Conservation (phyloP, 306 rosid genomes). For the Vigna mungo region DNA sequence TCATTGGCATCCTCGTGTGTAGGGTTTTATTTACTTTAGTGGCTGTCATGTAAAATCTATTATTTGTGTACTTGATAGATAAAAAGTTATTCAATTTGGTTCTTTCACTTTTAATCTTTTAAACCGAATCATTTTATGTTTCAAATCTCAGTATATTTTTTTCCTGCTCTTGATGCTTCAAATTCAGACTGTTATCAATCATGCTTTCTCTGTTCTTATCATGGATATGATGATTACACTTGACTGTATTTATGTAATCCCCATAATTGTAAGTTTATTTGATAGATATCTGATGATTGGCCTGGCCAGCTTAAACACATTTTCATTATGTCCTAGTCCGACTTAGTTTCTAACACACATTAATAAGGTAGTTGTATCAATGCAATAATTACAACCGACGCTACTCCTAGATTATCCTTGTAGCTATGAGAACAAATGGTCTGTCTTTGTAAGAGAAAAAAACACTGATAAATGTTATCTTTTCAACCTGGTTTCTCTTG, state of each 20-base stretch:
- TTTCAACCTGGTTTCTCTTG: slow-evolving; percentile 24
- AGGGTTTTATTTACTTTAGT: slow-evolving; percentile 24
- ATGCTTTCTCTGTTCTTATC: neutral
- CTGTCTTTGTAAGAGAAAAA: slow-evolving; percentile 7
- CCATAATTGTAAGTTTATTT: slow-evolving; percentile 1
- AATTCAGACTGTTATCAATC: slow-evolving; percentile 6
- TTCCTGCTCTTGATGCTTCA: slow-evolving; percentile 8
- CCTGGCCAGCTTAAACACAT: neutral
- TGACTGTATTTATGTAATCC: slow-evolving; percentile 11
- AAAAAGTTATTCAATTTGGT: slow-evolving; percentile 20
- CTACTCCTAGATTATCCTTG: slow-evolving; percentile 4
- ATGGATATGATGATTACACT: neutral
- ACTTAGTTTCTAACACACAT: neutral
- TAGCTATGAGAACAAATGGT: slow-evolving; percentile 9
- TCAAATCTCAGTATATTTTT: slow-evolving; percentile 9
- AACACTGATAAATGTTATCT: slow-evolving; percentile 23
- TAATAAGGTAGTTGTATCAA: neutral
- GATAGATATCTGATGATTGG: neutral
- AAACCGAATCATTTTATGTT: neutral
- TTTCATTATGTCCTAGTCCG: neutral
- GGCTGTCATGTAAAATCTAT: neutral
- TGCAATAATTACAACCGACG: neutral
- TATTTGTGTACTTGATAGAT: slow-evolving; percentile 5
- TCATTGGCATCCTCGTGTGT: slow-evolving; percentile 10
- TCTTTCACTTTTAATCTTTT: slow-evolving; percentile 8